Base-by-base conservation (phyloP, 2,329 filamentous ascomycete genomes). In the Fusarium neocosmosporiellum region DNA sequence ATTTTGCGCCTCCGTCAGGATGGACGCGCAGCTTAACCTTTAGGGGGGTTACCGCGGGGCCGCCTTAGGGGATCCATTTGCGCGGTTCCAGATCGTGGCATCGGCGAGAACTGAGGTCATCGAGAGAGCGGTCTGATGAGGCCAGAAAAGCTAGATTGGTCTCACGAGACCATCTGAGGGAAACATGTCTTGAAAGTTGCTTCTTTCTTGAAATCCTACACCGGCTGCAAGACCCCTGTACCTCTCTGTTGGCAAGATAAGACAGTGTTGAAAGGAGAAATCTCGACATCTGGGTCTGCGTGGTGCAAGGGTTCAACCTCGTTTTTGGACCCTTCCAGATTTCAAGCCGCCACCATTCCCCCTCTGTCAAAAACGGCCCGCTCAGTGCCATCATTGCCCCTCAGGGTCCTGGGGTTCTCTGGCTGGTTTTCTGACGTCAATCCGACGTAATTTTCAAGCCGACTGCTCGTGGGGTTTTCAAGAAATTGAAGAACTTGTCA, bases 11-110 rank as follows among this genome's bases (percentile, higher is more conserved):
- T 39, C 37, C 41, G 61, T 70, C 61, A 53, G 61, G 71, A 74
- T 66, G 43, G 27, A 31, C 41, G 36, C 36, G 34, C 27, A 53
- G 57, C 29, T 54, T 57, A 33, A 69, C 27, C 14, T 63, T 74
- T 59, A 74, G 68, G 68, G 71, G 71, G 59, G 65, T 72, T 71
- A 63, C 43, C 68, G 34, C 22, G 58, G 61, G 59, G 62, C 61
- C 62, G 55, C 24, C 27, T 16, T 24, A 16, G 57, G 48, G 68
- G 50, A 14, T 39, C 39, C 34, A 31, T 36, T 60, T 20, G 27
- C 10, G 9, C 46, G 9, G 34, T 59, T 18, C n/a, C 22, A 39
- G 50, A 57, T 55, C 59, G n/a, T 34, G 41, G 60, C 33, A 54
- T 57, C 16, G 10, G 29, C n/a, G 34, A 63, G 37, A 48, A 13